A percentile compares a stretch with the other conserved stretches of the same genome.
These are phyloP conservation scores for Maudiozyma bulderi DNA, from an alignment of 805 yeast species.

Conservation along the genomic window DNA sequence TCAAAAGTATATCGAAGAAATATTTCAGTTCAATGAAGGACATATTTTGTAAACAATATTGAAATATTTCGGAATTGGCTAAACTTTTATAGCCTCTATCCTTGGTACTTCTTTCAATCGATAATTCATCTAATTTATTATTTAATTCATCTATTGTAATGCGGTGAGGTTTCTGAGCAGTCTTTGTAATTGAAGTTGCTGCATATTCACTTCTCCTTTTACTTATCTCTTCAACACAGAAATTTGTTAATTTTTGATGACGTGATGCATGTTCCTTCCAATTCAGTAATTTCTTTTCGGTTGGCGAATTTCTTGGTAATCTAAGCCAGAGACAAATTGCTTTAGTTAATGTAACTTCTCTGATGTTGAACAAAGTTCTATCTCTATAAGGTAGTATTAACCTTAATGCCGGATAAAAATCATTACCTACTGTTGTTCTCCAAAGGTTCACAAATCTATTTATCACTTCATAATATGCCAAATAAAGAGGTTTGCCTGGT, in stretches of 20 bases:
- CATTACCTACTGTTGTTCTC: slow-evolving; percentile 45
- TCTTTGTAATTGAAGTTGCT: slow-evolving; percentile 21
- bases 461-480: slow-evolving; percentile 24
- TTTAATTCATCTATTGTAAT: slow-evolving; percentile 44
- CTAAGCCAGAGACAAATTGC: slow-evolving; percentile 43
- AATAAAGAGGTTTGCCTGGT: slow-evolving; percentile 12
- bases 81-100: slow-evolving; percentile 15
- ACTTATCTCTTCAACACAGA: slow-evolving; percentile 40
- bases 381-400: slow-evolving; percentile 59
- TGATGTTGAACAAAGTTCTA: slow-evolving; percentile 48
- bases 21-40: slow-evolving; percentile 55
- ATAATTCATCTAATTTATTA: slow-evolving; percentile 35
- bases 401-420: slow-evolving; percentile 59
- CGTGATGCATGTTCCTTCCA: slow-evolving; percentile 38
- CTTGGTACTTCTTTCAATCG: slow-evolving; percentile 19
- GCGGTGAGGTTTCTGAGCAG: neutral
- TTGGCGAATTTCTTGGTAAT: slow-evolving; percentile 51
- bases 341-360: slow-evolving; percentile 51
- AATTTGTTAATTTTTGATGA: slow-evolving; percentile 36
- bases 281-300: slow-evolving; percentile 39
- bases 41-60: slow-evolving; percentile 43
- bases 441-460: slow-evolving; percentile 39
- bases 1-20: slow-evolving; percentile 58
- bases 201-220: slow-evolving; percentile 36
- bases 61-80: slow-evolving; percentile 31